Evolutionary conservation across 2,329 filamentous ascomycete genomes (phyloP).

Genomic region (Trichoderma harzianum): DNA sequence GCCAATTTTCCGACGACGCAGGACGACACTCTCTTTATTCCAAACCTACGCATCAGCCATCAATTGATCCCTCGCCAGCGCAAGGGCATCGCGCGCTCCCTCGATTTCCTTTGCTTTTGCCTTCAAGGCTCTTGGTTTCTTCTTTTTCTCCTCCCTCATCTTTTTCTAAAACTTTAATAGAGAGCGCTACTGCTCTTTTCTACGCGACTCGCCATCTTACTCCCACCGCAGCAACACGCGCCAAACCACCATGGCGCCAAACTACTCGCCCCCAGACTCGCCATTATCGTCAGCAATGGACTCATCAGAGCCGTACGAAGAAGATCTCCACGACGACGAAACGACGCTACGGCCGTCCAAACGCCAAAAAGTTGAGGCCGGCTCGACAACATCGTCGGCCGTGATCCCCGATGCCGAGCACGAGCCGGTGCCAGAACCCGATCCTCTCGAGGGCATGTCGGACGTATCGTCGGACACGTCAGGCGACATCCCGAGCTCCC

Average conservation of each 20-base stretch:
- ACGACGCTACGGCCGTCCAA: constrained; percentile 43
- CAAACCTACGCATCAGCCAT: neutral
- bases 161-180: neutral
- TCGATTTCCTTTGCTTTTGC: neutral
- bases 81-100: neutral
- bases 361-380: constrained; percentile 45
- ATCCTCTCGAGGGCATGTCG: constrained; percentile 56
- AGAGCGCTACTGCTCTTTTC: neutral
- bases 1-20: constrained; percentile 15
- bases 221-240: constrained; percentile 8
- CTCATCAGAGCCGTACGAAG: constrained; percentile 46
- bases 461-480: constrained; percentile 90
- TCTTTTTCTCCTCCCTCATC: neutral
- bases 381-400: constrained; percentile 45
- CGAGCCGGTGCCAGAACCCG: constrained; percentile 46
- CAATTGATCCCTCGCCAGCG: constrained; percentile 1
- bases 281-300: constrained; percentile 45
- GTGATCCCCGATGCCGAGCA: constrained; percentile 41
- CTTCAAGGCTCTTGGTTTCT: neutral
- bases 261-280: constrained; percentile 42
- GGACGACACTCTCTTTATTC: neutral
- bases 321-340: constrained; percentile 41
- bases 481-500: constrained; percentile 74
- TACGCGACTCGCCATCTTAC: constrained; percentile 2
- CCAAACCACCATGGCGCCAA: constrained; percentile 34